Evolutionary conservation across 805 yeast genomes (phyloP), one percentile per base, ranked within the genome.

Genomic region (Pichia nanzhaoensis): DNA sequence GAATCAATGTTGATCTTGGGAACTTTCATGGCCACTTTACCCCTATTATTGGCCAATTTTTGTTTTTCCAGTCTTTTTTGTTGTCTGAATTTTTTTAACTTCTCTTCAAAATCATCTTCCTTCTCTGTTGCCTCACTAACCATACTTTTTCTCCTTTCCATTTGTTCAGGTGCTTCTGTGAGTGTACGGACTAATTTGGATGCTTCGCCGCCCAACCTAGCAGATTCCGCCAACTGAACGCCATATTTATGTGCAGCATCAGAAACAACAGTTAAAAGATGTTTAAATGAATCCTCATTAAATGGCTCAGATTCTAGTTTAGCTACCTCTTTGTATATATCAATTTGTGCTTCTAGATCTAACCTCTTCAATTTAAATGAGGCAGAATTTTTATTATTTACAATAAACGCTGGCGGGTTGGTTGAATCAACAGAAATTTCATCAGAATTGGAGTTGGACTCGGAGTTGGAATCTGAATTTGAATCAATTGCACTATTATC

Each of bases 101-200:
- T 44, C 16, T 44, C 47, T 34, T 42, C 34, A 30, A 50, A 45
- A 20, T 39, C 50, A 6, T 41, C 49, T 6, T 50, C 39, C 5
- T 24, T 24, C 6, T 40, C 46, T 3, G 28, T 24, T 6, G 40
- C n/a, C n/a, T 42, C 45, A 33, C 57, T 45, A 8, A 64, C 52
- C 67, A 64, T 63, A 33, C 66, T 61, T 42, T 56, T 61, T 5
- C 56, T 48, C 19, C 51, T 47, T 27, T 55, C 53, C 10, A 47
- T 20, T 19, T 56, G 59, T 37, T 61, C 66, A 1, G 70, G 69
- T 2, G 67, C 64, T 8, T 73, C 75, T 0, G 76, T 70, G 20
- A 71, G 51, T 0, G 69, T 59, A 28, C 75, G 58, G 24, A 72
- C 70, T 17, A 71, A 50, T 33, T 62, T 63, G 0, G 70, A 71